Evolutionary conservation across 495 filamentous ascomycete genomes (phyloP), one percentile per base, ranked within the genome.

Genomic region (Viridothelium virens): DNA sequence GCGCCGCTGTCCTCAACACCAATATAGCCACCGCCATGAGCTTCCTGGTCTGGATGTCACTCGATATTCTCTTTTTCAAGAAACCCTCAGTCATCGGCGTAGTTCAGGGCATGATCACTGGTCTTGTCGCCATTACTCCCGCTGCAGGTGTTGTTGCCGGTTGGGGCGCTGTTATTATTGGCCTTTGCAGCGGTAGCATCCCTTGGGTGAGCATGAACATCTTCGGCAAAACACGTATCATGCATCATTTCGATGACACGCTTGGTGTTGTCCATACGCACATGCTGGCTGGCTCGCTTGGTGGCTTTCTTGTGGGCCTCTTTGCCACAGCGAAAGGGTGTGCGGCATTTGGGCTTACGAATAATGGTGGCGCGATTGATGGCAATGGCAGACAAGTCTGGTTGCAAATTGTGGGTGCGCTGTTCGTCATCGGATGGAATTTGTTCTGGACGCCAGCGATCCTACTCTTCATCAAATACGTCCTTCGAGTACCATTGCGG

Each of bases 401-500:
- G 70, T 70, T 80, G 48, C 83, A 85, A 68, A 76, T 85, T 63
- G 83, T 79, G 33, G 82, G 81, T 41, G 82, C 79, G 1, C 68
- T 78, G n/a, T 85, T 85, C 74, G 77, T 85, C 67, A 80, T 85
- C 64, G 82, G 81, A 46, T 80, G 79, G 75, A 85, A 85, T 66
- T 48, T 82, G 11, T 78, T 85, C 66, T 83, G 81, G 81, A 85
- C 82, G 4, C 73, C 73, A 4, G 66, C 82, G 44, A 82, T 84
- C 67, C 73, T 82, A 74, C 67, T 78, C 16, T 84, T 84, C 70
- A 85, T 85, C 73, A 82, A 84, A 68, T 79, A 80, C 70, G 82
- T 84, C 7, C 67, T 77, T 16, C 80, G 82, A 48, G 76, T 85
- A 16, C 80, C 78, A 4, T 72, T 83, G 63, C 72, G 79, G 44